Percentiles rank a stretch among this genome's conserved stretches.
phyloP scores from a whole-genome alignment of 1,284 basidiomycete genomes.

The Athelia sp. region DNA sequence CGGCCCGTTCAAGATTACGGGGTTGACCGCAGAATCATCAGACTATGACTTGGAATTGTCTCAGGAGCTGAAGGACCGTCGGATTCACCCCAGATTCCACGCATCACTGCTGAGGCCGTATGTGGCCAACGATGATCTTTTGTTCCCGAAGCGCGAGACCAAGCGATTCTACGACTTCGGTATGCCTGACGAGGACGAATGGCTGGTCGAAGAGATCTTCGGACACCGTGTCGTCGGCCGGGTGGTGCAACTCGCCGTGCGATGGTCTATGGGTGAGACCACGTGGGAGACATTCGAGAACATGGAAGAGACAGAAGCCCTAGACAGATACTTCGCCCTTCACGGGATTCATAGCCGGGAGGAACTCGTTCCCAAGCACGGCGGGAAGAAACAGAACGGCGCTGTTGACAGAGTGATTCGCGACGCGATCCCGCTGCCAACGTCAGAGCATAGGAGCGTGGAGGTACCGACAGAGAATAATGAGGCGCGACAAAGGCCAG shows the following conservation, averaged over 20 bases:
- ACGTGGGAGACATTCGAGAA: slow-evolving; percentile 10
- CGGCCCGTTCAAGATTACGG: slow-evolving; percentile 23
- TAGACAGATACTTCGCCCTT: slow-evolving; percentile 20
- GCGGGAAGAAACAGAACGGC: too few species aligned
- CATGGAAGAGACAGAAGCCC: slow-evolving; percentile 15
- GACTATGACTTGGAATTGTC: slow-evolving; percentile 23
- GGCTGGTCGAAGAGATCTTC: slow-evolving; percentile 17
- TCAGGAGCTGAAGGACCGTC: slow-evolving; percentile 11
- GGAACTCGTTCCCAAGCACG: too few species aligned
- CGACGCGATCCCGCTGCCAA: too few species aligned
- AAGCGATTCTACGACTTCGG: too few species aligned
- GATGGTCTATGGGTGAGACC: slow-evolving; percentile 11
- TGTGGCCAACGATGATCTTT: slow-evolving; percentile 5
- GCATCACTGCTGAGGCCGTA: slow-evolving; percentile 4
- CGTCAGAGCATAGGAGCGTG: too few species aligned
- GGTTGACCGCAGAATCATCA: slow-evolving; percentile 15
- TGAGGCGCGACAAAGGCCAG: too few species aligned
- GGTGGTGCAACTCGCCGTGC: slow-evolving; percentile 11
- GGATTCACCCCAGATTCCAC: slow-evolving; percentile 17
- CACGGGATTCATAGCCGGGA: slow-evolving; percentile 4
- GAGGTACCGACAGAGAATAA: too few species aligned
- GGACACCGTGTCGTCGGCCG: slow-evolving; percentile 12
- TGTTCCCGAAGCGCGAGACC: too few species aligned
- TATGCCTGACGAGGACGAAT: too few species aligned
- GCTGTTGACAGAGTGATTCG: too few species aligned